Percentiles rank a stretch among this genome's conserved stretches.
Conservation (phyloP, 208 protist species). For the Lotmaria passim region DNA sequence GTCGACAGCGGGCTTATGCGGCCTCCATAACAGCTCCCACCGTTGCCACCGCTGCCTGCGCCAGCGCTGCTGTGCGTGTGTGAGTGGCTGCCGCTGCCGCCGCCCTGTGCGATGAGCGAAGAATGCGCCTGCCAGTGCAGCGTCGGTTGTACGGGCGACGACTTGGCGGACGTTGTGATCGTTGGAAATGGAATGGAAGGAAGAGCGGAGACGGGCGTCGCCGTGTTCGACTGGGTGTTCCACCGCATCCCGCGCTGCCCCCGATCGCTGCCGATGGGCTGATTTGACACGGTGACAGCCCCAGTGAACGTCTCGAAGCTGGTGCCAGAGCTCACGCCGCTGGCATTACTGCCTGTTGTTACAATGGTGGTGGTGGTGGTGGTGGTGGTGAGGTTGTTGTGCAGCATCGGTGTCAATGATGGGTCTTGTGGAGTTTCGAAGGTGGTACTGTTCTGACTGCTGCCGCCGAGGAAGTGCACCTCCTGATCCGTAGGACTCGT, state of each 20-base stretch:
- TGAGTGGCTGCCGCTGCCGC: background rate
- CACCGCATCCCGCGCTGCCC: background rate
- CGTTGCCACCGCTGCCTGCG: background rate
- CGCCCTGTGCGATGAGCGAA: background rate
- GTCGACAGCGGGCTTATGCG: background rate
- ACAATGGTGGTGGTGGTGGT: background rate
- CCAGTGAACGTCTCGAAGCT: conserved; percentile 2
- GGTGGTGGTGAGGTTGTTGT: background rate
- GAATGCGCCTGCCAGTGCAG: background rate
- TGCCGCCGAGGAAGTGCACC: conserved; percentile 6
- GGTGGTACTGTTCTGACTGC: conserved; percentile 7
- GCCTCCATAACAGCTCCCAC: too few species aligned
- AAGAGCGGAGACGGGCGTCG: background rate
- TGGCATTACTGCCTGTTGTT: background rate
- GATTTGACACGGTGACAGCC: background rate
- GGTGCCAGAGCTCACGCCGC: conserved; percentile 3
- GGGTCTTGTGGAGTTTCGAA: conserved; percentile 5
- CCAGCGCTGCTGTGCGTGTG: background rate
- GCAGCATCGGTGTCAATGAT: background rate
- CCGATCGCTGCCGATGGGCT: background rate
- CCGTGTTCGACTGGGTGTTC: background rate
- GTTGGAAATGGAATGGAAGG: background rate
- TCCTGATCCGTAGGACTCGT: conserved; percentile 12
- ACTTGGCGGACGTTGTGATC: background rate
- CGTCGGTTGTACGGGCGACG: background rate